Evolutionary conservation across 2,329 filamentous ascomycete species (phyloP), one percentile per base, ranked within the genome.

Genomic region (Phyllosticta citrichinensis): DNA sequence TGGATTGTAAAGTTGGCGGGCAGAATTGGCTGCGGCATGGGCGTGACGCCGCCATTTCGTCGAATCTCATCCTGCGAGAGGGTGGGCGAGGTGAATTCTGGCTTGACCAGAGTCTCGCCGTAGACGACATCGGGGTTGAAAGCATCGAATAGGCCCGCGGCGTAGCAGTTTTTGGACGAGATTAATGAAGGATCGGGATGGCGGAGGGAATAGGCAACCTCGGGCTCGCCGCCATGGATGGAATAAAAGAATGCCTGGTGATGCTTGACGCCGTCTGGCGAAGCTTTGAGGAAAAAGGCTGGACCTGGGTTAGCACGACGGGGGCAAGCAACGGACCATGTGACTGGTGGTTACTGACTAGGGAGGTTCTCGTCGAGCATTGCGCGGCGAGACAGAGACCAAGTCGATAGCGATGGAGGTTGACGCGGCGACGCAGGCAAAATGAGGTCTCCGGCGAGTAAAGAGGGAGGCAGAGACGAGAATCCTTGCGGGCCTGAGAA

Each of bases 361-460:
- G 92, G 92, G n/a, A 97, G 84, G 74, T 92, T 96, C 73, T 95
- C 90, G 85, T 96, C 91, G 68, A 96, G 83, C 91, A 96, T 96
- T 62, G 52, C 24, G 64, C 12, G 22, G 14, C 10, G 33, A 14
- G 22, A 50, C 30, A 51, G 57, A 35, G 17, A 40, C 40, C 12
- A 19, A 51, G 57, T 40, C 57, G 47, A 59, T 35, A 52, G 14
- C 30, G 57, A 40, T 20, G 57, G 40, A 27, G 35, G 10, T 19
- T 20, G 52, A 14, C 20, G 52, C 52, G 52, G 17, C 40, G 40
- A 47, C 40, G 14, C 40, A n/a, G n/a, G 17, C 40, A 47, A 47
- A 40, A 8, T n/a, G 40, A 47, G 40, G 14, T 47, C 17, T 4
- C n/a, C 40, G 14, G 40, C 40, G 17, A 47, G 40, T 47, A 47